Evolutionary conservation across 2,329 filamentous ascomycete species (phyloP).

Genomic region (Alternaria sp.): DNA sequence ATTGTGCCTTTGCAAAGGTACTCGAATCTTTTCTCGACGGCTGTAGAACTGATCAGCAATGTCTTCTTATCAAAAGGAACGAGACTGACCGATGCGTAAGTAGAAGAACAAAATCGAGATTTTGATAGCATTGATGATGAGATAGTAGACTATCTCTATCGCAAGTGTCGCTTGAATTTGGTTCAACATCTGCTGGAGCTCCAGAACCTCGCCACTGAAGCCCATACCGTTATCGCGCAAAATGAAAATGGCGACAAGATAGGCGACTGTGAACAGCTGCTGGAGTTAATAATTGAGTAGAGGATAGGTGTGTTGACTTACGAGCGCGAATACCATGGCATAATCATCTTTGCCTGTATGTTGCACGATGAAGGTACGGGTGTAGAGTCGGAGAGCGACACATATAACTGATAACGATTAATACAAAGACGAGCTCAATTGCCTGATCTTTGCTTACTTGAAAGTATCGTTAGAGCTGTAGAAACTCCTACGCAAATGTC

Average conservation of each 20-base stretch:
- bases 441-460: slow-evolving; percentile 22
- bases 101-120: slow-evolving; percentile 49
- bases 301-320: slow-evolving; percentile 19
- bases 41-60: slow-evolving; percentile 17
- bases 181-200: slow-evolving; percentile 29
- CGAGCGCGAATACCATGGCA: slow-evolving; percentile 39
- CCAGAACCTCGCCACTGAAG: slow-evolving; percentile 29
- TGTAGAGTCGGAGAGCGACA: slow-evolving; percentile 35
- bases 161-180: slow-evolving; percentile 37
- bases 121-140: slow-evolving; percentile 42
- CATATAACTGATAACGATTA: slow-evolving; percentile 32
- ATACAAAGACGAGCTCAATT: background rate
- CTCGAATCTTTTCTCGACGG: slow-evolving; percentile 36
- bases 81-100: slow-evolving; percentile 43
- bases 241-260: slow-evolving; percentile 34
- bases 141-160: slow-evolving; percentile 45
- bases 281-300: background rate
- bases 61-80: background rate
- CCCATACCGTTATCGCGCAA: slow-evolving; percentile 37
- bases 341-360: slow-evolving; percentile 43
- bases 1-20: slow-evolving; percentile 36
- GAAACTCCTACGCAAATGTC: slow-evolving; percentile 32
- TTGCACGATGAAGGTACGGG: slow-evolving; percentile 29
- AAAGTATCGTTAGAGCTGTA: slow-evolving; percentile 33
- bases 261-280: slow-evolving; percentile 38